phyloP scores from a whole-genome alignment of 306 rosid genomes.

The Cucurbita argyrosperma region DNA sequence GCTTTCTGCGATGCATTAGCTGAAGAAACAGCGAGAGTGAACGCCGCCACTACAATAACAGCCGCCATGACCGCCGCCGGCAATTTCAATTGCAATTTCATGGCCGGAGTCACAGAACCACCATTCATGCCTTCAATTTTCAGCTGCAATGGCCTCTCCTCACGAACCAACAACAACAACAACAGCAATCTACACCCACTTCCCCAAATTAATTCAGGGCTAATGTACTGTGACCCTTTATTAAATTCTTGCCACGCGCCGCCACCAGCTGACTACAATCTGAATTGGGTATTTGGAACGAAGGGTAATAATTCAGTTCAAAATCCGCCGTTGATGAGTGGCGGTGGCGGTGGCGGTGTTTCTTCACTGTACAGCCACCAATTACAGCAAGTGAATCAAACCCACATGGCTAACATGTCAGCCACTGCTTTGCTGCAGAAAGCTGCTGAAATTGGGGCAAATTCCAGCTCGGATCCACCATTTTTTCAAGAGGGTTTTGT shows the following conservation, averaged over 20 bases:
- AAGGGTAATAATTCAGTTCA: constrained; percentile 26
- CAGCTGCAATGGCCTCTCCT: constrained; percentile 30
- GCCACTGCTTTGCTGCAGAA: constrained; percentile 84
- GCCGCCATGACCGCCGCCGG: neutral
- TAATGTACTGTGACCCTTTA: constrained; percentile 24
- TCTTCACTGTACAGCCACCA: constrained; percentile 56
- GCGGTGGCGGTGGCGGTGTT: constrained; percentile 24
- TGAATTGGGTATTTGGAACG: constrained; percentile 51
- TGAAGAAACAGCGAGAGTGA: constrained; percentile 81
- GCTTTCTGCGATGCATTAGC: constrained; percentile 92
- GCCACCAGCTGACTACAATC: constrained; percentile 26
- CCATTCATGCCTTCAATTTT: constrained; percentile 39
- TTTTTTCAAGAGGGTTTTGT: constrained; percentile 39
- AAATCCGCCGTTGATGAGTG: constrained; percentile 7
- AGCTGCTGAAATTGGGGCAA: constrained; percentile 71
- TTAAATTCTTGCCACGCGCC: constrained; percentile 21
- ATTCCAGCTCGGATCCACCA: constrained; percentile 37
- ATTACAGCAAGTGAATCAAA: constrained; percentile 20
- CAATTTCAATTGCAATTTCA: constrained; percentile 33
- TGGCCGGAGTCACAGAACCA: constrained; percentile 14
- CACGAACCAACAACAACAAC: constrained; percentile 8
- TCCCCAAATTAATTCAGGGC: constrained; percentile 8
- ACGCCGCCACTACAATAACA: constrained; percentile 20
- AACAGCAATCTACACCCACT: constrained; percentile 12
- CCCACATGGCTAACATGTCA: constrained; percentile 51